Conservation (phyloP, 1,284 basidiomycete genomes). For the Microbotryum violaceum region DNA sequence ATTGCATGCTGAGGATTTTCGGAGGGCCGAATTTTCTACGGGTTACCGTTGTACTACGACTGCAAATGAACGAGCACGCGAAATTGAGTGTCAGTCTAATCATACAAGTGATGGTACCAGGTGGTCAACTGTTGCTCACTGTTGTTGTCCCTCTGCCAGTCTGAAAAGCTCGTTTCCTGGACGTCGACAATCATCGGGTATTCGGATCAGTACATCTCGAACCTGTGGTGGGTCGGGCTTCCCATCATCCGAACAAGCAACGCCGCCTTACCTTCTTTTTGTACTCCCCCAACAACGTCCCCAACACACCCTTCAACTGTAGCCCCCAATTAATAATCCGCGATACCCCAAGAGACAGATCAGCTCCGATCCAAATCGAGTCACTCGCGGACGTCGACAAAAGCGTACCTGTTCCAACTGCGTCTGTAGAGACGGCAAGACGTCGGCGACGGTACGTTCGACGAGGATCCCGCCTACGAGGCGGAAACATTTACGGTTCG, state of each 20-base stretch:
- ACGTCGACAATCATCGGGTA: neutral
- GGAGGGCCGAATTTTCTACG: too few relatives aligned
- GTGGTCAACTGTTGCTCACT: neutral
- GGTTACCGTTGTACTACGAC: too few relatives aligned
- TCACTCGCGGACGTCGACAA: too few relatives aligned
- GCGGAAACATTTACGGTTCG: conserved; percentile 89
- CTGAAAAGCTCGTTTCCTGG: conserved; percentile 20
- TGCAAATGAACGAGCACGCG: too few relatives aligned
- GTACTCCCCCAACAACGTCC: conserved; percentile 71
- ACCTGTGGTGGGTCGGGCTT: neutral
- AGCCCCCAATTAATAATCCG: neutral
- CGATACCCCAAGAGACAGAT: neutral
- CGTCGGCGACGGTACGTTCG: conserved; percentile 91
- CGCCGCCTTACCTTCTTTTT: conserved; percentile 56
- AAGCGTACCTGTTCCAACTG: conserved; percentile 69
- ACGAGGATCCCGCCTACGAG: conserved; percentile 93
- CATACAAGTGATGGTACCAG: too few relatives aligned
- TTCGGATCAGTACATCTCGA: neutral
- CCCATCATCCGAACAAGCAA: neutral
- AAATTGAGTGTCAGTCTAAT: too few relatives aligned
- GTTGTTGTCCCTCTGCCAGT: conserved; percentile 31
- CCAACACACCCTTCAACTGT: conserved; percentile 71
- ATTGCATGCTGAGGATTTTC: too few relatives aligned
- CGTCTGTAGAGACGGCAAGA: conserved; percentile 78
- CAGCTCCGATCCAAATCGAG: neutral